Evolutionary conservation across 2,329 filamentous ascomycete genomes (phyloP).

Genomic region (Ambrosiella beaveri): DNA sequence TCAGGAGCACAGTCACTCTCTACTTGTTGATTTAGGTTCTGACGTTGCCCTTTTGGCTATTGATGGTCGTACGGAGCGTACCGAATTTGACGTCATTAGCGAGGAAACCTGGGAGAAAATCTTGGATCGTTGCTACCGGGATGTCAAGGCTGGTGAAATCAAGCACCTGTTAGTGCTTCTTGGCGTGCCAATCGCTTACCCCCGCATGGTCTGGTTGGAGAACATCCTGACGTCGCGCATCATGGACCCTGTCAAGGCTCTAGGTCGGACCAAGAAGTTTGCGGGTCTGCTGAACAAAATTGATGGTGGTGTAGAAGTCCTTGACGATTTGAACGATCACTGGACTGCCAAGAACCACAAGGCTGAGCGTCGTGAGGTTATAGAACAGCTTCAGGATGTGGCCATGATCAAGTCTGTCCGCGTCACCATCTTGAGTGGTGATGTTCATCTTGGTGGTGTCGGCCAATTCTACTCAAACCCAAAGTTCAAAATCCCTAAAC

Average conservation of each 20-base stretch:
- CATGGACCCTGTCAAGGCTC: conserved; percentile 77
- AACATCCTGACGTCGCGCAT: conserved; percentile 59
- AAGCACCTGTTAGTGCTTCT: conserved; percentile 81
- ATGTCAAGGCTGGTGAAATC: conserved; percentile 67
- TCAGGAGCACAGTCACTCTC: conserved; percentile 61
- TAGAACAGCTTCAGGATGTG: conserved; percentile 83
- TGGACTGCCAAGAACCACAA: conserved; percentile 97
- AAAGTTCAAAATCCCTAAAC: conserved; percentile 61
- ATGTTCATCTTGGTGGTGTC: conserved; percentile 81
- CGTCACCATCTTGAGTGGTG: conserved; percentile 79
- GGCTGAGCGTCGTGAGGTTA: conserved; percentile 65
- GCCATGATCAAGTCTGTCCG: conserved; percentile 84
- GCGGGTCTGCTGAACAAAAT: conserved; percentile 73
- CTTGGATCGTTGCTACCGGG: conserved; percentile 67
- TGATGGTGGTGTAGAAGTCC: conserved; percentile 77
- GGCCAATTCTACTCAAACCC: conserved; percentile 92
- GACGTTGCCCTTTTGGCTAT: conserved; percentile 70
- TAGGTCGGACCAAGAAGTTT: conserved; percentile 66
- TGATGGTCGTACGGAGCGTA: conserved; percentile 82
- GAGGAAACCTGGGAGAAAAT: conserved; percentile 72
- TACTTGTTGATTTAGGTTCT: conserved; percentile 70
- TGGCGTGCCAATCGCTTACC: conserved; percentile 70
- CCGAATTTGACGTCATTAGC: conserved; percentile 61
- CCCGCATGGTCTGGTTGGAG: conserved; percentile 53
- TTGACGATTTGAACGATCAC: conserved; percentile 87